These are phyloP conservation scores for Fusarium nisikadoi DNA, from an alignment of 2,329 filamentous ascomycete species.

Conservation along the genomic window DNA sequence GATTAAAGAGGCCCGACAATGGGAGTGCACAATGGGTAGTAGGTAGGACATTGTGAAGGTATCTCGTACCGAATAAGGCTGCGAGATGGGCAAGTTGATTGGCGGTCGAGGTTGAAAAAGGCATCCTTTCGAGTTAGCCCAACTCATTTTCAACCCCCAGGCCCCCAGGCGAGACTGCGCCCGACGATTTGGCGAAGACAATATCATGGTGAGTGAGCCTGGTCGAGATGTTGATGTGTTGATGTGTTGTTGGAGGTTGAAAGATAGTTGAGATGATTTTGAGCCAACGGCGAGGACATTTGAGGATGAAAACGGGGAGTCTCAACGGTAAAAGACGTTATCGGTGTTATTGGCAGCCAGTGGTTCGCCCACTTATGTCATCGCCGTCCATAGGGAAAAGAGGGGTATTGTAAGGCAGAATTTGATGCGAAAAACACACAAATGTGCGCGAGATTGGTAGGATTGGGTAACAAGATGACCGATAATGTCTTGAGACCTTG, in stretches of 20 bases:
- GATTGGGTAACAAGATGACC: not conserved
- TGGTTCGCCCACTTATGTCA: constrained; percentile 20
- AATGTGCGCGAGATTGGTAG: not conserved
- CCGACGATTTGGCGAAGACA: not conserved
- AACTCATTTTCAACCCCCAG: constrained; percentile 35
- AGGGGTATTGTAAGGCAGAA: not conserved
- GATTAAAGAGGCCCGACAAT: constrained; percentile 13
- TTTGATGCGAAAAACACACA: not conserved
- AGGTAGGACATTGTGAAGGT: constrained; percentile 20
- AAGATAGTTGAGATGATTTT: constrained; percentile 3
- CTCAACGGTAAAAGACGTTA: not conserved
- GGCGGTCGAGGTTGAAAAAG: constrained; percentile 30
- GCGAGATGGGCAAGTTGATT: constrained; percentile 20
- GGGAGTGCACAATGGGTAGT: constrained; percentile 2
- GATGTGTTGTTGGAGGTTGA: not conserved
- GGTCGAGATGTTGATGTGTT: not conserved
- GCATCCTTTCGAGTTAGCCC: constrained; percentile 21
- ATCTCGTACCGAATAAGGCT: constrained; percentile 30
- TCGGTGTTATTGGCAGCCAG: constrained; percentile 1
- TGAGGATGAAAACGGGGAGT: constrained; percentile 10
- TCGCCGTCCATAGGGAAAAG: not conserved
- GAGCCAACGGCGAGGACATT: not conserved
- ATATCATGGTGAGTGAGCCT: constrained; percentile 1
- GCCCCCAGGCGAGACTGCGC: constrained; percentile 15
- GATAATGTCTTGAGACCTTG: not conserved